phyloP scores from a whole-genome alignment of 177 flowering plant genomes.

The Tripterygium wilfordii region DNA sequence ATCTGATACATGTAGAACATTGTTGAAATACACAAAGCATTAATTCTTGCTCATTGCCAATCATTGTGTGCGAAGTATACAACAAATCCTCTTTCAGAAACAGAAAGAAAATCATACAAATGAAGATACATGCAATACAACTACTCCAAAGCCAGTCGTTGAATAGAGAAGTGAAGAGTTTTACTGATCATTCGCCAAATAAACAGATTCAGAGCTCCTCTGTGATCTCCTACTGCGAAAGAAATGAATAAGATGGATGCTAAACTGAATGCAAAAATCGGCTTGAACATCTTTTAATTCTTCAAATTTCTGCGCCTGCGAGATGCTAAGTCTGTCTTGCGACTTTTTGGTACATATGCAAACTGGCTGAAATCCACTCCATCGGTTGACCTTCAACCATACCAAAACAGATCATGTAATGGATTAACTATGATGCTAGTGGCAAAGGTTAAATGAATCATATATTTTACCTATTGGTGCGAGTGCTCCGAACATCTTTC shows the following conservation, averaged over 20 bases:
- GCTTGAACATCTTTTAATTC: too few relatives aligned
- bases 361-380: slow-evolving; percentile 43
- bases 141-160: too few relatives aligned
- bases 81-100: too few relatives aligned
- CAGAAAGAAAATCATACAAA: too few relatives aligned
- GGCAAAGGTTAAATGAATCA: neutral
- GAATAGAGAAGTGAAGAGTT: too few relatives aligned
- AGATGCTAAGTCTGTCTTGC: slow-evolving; percentile 21
- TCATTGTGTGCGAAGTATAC: too few relatives aligned
- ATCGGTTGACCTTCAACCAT: slow-evolving; percentile 28
- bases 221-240: too few relatives aligned
- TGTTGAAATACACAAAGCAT: too few relatives aligned
- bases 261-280: neutral
- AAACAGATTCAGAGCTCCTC: neutral
- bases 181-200: neutral
- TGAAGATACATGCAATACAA: too few relatives aligned
- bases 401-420: neutral
- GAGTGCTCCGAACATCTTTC: slow-evolving; percentile 61
- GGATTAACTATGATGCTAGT: neutral
- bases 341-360: slow-evolving; percentile 40
- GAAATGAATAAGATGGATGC: too few relatives aligned
- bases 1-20: too few relatives aligned
- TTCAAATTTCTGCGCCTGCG: slow-evolving; percentile 21
- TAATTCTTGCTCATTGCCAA: too few relatives aligned
- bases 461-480: slow-evolving; percentile 34